Evolutionary conservation across 768 basidiomycete genomes (phyloP), one percentile per base, ranked within the genome.

Genomic region (Ramaria sp.): DNA sequence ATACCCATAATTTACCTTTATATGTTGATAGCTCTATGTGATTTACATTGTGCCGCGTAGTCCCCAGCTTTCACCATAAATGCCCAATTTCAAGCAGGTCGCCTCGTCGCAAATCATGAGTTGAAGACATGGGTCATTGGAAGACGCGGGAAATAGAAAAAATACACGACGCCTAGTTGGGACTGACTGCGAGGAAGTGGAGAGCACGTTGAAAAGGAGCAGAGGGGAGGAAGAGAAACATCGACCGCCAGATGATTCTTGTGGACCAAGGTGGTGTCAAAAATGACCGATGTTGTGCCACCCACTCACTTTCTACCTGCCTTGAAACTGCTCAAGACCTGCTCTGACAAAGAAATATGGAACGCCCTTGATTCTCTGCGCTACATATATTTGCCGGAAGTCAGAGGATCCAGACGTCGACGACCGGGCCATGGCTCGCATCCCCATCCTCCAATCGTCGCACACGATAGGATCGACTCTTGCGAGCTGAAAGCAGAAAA

Each of bases 361-460:
- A 68, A 73, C 12, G 71, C 74, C 4, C 61, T 88, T 12, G 60
- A 63, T 22, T 82, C 81, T 59, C 72, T 89, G 11, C 73, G 73
- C 3, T 58, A 61, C 7, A 66, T 88, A 12, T 88, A 82, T 68
- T 78, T 38, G 51, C 85, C 88, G 1, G 74, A 74, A 38, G 79
- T 88, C 1, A 77, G 81, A 41, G 83, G 83, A 9, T 79, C 78
- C 20, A 52, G 30, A 1, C 75, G 76, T 19, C 73, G 80, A 20
- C 72, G 71, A 56, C 60, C 52, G 17, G 56, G 48, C 31, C 30
- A 39, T 20, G 39, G 12, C 13, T 13, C 12, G 42, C 11, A 43
- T 43, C 10, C n/a, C 9, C 34, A 13, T 37, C 10, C 34, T 37
- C 10, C 34, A 37, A 10, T 7, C 9, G 34, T 11, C 45, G 4